Evolutionary conservation across 306 rosid species (phyloP).

Genomic region (Glycyrrhiza uralensis): DNA sequence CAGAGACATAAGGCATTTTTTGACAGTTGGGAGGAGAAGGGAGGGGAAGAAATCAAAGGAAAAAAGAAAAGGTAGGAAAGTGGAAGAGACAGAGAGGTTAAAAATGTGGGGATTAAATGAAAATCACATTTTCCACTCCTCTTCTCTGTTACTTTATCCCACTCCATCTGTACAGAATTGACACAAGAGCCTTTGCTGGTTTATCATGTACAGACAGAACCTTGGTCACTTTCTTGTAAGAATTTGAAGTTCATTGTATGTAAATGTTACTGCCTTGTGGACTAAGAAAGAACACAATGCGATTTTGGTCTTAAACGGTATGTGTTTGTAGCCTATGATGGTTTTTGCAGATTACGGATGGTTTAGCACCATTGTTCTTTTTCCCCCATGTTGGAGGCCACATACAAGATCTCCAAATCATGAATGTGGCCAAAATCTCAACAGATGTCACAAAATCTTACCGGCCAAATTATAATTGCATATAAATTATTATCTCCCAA

Average conservation of each 20-base stretch:
- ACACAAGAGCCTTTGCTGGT: conserved; percentile 7
- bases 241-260: conserved; percentile 8
- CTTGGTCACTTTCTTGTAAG: not conserved
- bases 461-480: too few relatives aligned
- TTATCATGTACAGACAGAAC: not conserved
- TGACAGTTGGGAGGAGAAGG: not conserved
- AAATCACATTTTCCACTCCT: not conserved
- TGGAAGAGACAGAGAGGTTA: not conserved
- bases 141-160: too few relatives aligned
- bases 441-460: not conserved
- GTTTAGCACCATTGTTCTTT: not conserved
- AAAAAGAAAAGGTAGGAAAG: not conserved
- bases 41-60: not conserved
- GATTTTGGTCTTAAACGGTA: too few relatives aligned
- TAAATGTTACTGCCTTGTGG: not conserved
- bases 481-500: too few relatives aligned
- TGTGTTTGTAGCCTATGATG: too few relatives aligned
- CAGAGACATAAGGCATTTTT: not conserved
- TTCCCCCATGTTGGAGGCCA: not conserved
- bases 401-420: not conserved
- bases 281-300: too few relatives aligned
- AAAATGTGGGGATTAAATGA: not conserved
- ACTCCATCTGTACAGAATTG: too few relatives aligned
- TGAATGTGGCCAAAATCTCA: not conserved
- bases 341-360: not conserved